These are phyloP conservation scores for Fonsecaea multimorphosa DNA, from an alignment of 2,329 filamentous ascomycete genomes.

Conservation along the genomic window DNA sequence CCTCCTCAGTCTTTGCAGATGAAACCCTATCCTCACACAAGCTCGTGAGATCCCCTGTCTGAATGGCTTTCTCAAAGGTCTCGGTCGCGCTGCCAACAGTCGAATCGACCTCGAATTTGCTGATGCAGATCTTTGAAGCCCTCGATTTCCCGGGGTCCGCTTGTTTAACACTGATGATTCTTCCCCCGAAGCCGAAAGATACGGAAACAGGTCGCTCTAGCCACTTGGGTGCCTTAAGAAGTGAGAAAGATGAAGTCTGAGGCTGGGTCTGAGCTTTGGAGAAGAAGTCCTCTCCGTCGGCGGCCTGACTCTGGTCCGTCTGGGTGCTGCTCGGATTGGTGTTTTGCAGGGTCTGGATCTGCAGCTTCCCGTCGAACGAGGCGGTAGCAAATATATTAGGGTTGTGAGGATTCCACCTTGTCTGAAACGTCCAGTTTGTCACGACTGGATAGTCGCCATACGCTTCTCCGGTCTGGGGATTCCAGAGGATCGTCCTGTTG, in stretches of 20 bases:
- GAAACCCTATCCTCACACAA: constrained; percentile 82
- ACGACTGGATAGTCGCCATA: constrained; percentile 95
- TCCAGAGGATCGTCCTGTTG: constrained; percentile 94
- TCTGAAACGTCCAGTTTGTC: constrained; percentile 99
- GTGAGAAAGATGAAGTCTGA: constrained; percentile 85
- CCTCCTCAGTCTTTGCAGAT: constrained; percentile 79
- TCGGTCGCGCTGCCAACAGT: constrained; percentile 83
- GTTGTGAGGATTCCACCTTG: constrained; percentile 91
- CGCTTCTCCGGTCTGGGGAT: constrained; percentile 84
- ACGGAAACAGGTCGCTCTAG: constrained; percentile 82
- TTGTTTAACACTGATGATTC: constrained; percentile 76
- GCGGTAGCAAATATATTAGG: constrained; percentile 91
- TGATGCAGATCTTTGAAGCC: constrained; percentile 79
- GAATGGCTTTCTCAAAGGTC: constrained; percentile 82
- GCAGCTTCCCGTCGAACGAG: constrained; percentile 96
- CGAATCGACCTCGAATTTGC: constrained; percentile 86
- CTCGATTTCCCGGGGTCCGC: constrained; percentile 66
- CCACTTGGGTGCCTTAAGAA: constrained; percentile 88
- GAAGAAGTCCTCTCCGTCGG: constrained; percentile 96
- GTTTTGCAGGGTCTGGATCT: constrained; percentile 91
- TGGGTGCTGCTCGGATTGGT: constrained; percentile 80
- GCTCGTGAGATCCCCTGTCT: constrained; percentile 74
- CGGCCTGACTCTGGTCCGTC: constrained; percentile 66
- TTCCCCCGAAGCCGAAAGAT: constrained; percentile 94
- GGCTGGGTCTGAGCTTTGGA: constrained; percentile 90